Percentiles rank a stretch among this genome's conserved stretches.
phyloP scores from a whole-genome alignment of 345 rosid species.

The Eucalyptus lansdowneana region DNA sequence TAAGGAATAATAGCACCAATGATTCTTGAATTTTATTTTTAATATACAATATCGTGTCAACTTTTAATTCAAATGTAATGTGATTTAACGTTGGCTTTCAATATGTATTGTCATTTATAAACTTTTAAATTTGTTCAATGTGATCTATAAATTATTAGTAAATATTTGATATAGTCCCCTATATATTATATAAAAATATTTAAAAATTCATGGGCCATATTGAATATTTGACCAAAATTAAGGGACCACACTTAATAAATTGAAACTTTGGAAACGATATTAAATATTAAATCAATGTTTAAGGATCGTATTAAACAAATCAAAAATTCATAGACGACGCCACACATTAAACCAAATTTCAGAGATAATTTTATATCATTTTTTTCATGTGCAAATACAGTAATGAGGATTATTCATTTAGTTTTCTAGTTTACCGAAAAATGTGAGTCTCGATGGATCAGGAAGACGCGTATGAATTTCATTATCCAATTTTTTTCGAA shows the following conservation, averaged over 20 bases:
- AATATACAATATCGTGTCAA: too few species aligned
- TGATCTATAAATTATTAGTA: rapidly evolving
- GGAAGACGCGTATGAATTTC: rapidly evolving
- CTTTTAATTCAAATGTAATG: rapidly evolving
- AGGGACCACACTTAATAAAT: not conserved
- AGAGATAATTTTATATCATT: rapidly evolving
- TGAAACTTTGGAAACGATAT: rapidly evolving
- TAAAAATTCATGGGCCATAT: rapidly evolving
- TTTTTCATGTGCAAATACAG: not conserved
- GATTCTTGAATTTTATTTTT: too few species aligned
- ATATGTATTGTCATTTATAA: too few species aligned
- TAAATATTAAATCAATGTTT: rapidly evolving
- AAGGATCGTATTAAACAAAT: rapidly evolving
- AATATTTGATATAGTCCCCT: rapidly evolving
- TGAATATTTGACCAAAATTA: rapidly evolving
- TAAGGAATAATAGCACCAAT: too few species aligned
- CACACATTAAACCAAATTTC: rapidly evolving
- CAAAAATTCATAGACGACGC: rapidly evolving
- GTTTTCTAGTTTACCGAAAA: not conserved
- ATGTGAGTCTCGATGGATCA: not conserved
- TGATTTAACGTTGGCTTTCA: too few species aligned
- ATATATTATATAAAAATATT: rapidly evolving
- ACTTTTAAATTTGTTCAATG: rapidly evolving
- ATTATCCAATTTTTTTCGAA: not conserved
- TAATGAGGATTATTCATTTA: rapidly evolving